Conservation (phyloP, 768 basidiomycete species). For the Ramaria rubella region DNA sequence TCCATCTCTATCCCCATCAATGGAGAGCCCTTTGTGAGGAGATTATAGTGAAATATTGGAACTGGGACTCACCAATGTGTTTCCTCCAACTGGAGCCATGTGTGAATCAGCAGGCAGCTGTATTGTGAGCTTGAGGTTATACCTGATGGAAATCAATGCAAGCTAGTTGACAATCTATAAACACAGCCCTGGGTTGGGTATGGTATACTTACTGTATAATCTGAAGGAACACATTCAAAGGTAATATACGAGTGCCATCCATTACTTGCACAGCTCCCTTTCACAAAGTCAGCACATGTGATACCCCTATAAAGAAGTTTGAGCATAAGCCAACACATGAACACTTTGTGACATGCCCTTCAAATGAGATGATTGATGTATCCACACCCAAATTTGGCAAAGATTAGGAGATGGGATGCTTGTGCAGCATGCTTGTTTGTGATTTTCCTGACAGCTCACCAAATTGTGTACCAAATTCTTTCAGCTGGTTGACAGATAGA, state of each 20-base stretch:
- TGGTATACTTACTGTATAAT: too few relatives aligned
- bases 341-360: too few relatives aligned
- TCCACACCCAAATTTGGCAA: conserved; percentile 46
- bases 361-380: conserved; percentile 45
- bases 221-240: conserved; percentile 54
- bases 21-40: too few relatives aligned
- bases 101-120: too few relatives aligned
- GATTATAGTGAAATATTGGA: too few relatives aligned
- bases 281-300: conserved; percentile 27
- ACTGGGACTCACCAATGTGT: too few relatives aligned
- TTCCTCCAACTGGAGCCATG: too few relatives aligned
- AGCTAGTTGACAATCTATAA: background rate
- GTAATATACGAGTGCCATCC: conserved; percentile 53
- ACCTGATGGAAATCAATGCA: too few relatives aligned
- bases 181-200: conserved; percentile 23
- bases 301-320: conserved; percentile 30
- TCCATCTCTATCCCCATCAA: too few relatives aligned
- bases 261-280: conserved; percentile 32
- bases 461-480: too few relatives aligned
- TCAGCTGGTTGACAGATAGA: too few relatives aligned
- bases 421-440: conserved; percentile 39
- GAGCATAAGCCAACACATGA: conserved; percentile 29
- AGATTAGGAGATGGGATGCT: too few relatives aligned
- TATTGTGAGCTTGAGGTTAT: conserved; percentile 21
- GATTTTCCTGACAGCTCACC: conserved; percentile 47